Base-by-base conservation (phyloP, 2,329 filamentous ascomycete genomes). In the Phoma sp. region DNA sequence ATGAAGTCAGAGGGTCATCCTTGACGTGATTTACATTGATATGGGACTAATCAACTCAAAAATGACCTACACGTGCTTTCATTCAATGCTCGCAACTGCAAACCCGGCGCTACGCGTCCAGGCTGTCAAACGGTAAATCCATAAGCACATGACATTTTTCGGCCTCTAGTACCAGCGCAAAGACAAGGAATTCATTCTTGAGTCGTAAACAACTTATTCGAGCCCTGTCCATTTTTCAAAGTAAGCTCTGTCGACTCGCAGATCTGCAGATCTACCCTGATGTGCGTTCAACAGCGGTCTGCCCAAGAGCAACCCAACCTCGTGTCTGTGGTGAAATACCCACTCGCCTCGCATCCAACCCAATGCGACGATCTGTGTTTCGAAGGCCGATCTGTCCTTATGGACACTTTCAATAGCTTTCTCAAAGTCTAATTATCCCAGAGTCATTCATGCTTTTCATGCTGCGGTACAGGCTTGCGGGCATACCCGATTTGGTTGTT, bases 261-360 rank as follows among this genome's bases (percentile, higher is more conserved):
- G 38, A 48, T 48, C 43, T 48, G 38, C 32, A 45, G 51, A 54
- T 45, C 45, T 21, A 38, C 37, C 29, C n/a, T 33, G 28, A 25
- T 33, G 15, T 39, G 28, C 36, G 17, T 17, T 34, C 21, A 21
- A 21, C 29, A 42, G 36, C 21, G 28, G 28, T 28, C 25, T 43
- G 33, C 33, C 26, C 33, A 20, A 33, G 34, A 33, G 11, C 20
- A 18, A 38, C 32, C 25, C 11, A 26, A 33, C 6, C 7, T 38
- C 26, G n/a, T n/a, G 28, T 23, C 9, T 25, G 11, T 38, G 14
- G 17, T 25, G 2, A 38, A 30, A 25, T 10, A 30, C 11, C 15
- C 17, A 26, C 34, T 38, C n/a, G 39, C 14, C 29, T 33, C 10
- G 25, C 47, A 38, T 15, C 32, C 20, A 15, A 28, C 12, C 15